Evolutionary conservation across 2,329 filamentous ascomycete species (phyloP).

Genomic region (Akanthomyces uredinophilus): DNA sequence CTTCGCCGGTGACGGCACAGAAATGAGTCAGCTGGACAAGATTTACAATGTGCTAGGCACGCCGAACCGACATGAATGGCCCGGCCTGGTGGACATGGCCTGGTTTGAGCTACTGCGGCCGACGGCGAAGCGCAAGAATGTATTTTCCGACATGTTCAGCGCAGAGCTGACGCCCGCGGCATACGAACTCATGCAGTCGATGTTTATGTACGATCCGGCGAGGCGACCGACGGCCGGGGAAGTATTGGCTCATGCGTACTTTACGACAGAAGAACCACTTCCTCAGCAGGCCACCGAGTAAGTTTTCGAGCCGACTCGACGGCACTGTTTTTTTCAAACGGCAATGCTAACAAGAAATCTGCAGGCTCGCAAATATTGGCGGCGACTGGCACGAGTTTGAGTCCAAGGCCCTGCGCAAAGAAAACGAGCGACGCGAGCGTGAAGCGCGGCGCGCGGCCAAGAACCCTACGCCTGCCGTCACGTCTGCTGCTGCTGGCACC

Average conservation of each 20-base stretch:
- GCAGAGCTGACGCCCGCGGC: conserved; percentile 72
- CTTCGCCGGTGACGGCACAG: conserved; percentile 92
- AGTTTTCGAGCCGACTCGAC: conserved; percentile 30
- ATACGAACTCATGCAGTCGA: conserved; percentile 73
- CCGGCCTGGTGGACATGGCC: conserved; percentile 83
- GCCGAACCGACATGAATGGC: conserved; percentile 80
- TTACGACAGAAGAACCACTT: conserved; percentile 72
- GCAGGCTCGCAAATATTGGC: conserved; percentile 69
- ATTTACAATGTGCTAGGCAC: conserved; percentile 93
- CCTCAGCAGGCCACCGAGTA: conserved; percentile 77
- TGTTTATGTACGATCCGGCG: conserved; percentile 85
- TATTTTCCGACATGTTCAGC: conserved; percentile 79
- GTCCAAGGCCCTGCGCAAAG: conserved; percentile 87
- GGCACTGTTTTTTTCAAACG: not conserved
- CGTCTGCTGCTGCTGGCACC: not conserved
- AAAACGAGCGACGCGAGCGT: conserved; percentile 66
- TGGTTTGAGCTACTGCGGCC: conserved; percentile 94
- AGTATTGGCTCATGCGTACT: conserved; percentile 83
- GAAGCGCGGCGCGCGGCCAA: conserved; percentile 45
- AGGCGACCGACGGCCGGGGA: conserved; percentile 79
- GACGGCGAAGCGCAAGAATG: conserved; percentile 62
- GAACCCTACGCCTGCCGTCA: conserved; percentile 21
- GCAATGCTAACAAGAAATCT: conserved; percentile 25
- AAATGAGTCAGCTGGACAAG: conserved; percentile 92
- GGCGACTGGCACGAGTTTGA: conserved; percentile 99